These are phyloP conservation scores for Yamagishiella unicocca DNA, from an alignment of 139 green algal genomes.

Conservation along the genomic window DNA sequence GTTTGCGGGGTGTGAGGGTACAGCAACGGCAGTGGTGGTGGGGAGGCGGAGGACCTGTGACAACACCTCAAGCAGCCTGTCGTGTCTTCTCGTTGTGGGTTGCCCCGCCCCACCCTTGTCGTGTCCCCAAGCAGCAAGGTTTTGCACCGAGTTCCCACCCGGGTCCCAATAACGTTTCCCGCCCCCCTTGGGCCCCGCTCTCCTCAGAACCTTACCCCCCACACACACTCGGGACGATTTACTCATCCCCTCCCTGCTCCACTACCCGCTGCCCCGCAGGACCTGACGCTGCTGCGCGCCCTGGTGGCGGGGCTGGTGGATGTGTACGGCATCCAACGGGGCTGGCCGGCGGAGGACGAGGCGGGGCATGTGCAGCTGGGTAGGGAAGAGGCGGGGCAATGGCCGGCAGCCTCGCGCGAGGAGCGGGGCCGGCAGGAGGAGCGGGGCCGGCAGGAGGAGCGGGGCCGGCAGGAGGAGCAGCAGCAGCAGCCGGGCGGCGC, in stretches of 20 bases:
- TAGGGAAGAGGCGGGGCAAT: background rate
- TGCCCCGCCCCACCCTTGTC: no score
- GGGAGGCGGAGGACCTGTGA: background rate
- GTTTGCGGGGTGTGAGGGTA: background rate
- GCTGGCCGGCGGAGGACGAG: background rate
- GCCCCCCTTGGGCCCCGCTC: no score
- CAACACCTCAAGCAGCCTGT: no score
- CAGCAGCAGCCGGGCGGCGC: background rate
- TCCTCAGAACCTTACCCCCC: no score
- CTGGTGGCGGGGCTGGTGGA: constrained; percentile 27
- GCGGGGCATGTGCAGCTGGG: background rate
- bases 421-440: background rate
- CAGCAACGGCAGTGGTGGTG: background rate
- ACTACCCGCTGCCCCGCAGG: background rate
- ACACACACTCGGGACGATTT: no score
- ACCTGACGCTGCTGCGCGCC: constrained; percentile 6
- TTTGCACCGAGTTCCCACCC: no score
- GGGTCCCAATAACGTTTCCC: no score
- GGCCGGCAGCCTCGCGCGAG: background rate
- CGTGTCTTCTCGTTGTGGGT: no score
- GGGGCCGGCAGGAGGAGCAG: no score
- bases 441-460: no score
- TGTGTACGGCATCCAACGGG: background rate
- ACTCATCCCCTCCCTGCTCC: no score
- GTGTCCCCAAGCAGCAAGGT: no score